Evolutionary conservation across 495 filamentous ascomycete genomes (phyloP), one percentile per base, ranked within the genome.

Genomic region (Trypethelium eluteriae): DNA sequence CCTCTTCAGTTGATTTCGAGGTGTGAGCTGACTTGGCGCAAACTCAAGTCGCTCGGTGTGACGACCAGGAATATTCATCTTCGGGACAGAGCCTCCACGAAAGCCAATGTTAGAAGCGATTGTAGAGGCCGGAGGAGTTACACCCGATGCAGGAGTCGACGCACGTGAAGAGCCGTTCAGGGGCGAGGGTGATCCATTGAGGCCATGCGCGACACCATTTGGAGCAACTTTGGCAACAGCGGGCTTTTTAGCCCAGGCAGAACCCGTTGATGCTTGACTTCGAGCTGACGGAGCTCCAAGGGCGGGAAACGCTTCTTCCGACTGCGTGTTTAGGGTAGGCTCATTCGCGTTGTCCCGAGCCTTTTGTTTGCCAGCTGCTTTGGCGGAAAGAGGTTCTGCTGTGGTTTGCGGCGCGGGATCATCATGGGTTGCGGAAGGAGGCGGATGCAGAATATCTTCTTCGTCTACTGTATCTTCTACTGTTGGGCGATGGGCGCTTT

Each of bases 241-340:
- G 71, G 80, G 71, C 80, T 87, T 84, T 76, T 82, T 79, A 62
- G 86, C 85, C 89, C 89, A 96, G 53, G 87, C 83, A 49, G 86
- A 85, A 39, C 88, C 80, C 63, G 76, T 75, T 39, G 78, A 70
- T 74, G 84, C 78, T 69, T 86, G 78, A 69, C 80, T 75, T 69
- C 81, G 76, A 32, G 88, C 79, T 77, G 89, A 88, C 39, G 88
- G 81, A 11, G 85, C 85, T 62, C 88, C 94, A 59, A 98, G 82
- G 44, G 91, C 85, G 25, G 94, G 94, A 79, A 98, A 98, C 49
- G 88, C 79, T 76, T 96, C 93, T 72, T 92, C 89, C 3, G 92
- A 96, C 69, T 88, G 81, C 7, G 91, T 89, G 76, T 98, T 90
- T 57, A 96, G 79, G 35, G 78, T 74, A 11, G 81, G 65, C 69